Evolutionary conservation across 1,284 basidiomycete species (phyloP).

Genomic region (Ustilago loliicola): DNA sequence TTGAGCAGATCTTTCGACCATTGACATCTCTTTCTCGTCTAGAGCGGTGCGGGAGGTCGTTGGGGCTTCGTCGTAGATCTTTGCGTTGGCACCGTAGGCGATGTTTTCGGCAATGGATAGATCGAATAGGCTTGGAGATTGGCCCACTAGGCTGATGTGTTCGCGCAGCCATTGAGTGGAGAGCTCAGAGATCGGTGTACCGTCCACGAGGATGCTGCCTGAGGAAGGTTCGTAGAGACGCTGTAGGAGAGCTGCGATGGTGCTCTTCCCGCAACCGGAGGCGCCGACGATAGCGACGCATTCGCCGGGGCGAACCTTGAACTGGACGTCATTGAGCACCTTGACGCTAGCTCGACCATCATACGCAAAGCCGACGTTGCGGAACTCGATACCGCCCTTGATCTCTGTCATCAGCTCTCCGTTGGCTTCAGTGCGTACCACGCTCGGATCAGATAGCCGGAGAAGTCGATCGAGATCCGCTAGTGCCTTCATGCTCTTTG

Average conservation of each 20-base stretch:
- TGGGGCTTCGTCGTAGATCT: conserved; percentile 20
- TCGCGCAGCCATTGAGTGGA: conserved; percentile 54
- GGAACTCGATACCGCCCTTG: conserved; percentile 48
- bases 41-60: background rate
- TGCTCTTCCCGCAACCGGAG: conserved; percentile 67
- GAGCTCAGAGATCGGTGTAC: conserved; percentile 21
- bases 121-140: conserved; percentile 61
- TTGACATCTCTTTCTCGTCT: conserved; percentile 64
- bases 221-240: conserved; percentile 62
- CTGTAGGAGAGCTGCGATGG: conserved; percentile 61
- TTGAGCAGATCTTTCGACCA: conserved; percentile 79
- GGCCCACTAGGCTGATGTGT: conserved; percentile 60
- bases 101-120: conserved; percentile 61
- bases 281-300: conserved; percentile 66
- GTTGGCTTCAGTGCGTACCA: conserved; percentile 3
- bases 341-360: conserved; percentile 18
- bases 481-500: conserved; percentile 74
- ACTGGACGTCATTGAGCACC: conserved; percentile 46
- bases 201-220: conserved; percentile 56
- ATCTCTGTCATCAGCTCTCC: conserved; percentile 21
- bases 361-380: conserved; percentile 62
- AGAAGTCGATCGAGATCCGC: conserved; percentile 82
- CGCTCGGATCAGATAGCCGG: conserved; percentile 4
- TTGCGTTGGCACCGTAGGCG: conserved; percentile 49
- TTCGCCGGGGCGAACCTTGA: conserved; percentile 56